These are phyloP conservation scores for Paraleonurus japonicus DNA, from an alignment of 257 asterid species.

Conservation along the genomic window DNA sequence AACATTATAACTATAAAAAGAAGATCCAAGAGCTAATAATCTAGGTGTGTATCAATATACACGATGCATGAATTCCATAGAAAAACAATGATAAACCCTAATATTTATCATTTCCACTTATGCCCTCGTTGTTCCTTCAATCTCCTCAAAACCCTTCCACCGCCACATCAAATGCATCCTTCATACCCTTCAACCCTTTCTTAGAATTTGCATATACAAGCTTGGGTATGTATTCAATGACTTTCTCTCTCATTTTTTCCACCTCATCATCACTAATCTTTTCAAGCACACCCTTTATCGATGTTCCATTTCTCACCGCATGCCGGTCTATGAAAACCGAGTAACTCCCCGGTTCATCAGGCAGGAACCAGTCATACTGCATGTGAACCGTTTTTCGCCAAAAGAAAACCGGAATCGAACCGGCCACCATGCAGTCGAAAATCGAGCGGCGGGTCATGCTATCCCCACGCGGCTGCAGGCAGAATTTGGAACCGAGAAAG, in stretches of 20 bases:
- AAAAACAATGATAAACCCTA: background rate
- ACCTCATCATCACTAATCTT: slow-evolving; percentile 36
- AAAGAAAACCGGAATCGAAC: slow-evolving; percentile 47
- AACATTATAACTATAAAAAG: no score
- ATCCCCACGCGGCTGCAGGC: slow-evolving; percentile 44
- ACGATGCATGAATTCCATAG: background rate
- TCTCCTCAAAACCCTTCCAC: slow-evolving; percentile 34
- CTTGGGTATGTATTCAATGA: slow-evolving; percentile 42
- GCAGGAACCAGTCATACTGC: slow-evolving; percentile 38
- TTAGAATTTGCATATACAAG: slow-evolving; percentile 26
- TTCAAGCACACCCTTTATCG: slow-evolving; percentile 31
- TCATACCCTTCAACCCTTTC: slow-evolving; percentile 15
- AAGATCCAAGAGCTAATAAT: no score
- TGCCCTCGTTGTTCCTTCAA: slow-evolving; percentile 21
- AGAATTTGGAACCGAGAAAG: slow-evolving; percentile 33
- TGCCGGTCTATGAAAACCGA: slow-evolving; percentile 39
- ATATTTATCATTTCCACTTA: background rate
- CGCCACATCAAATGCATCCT: slow-evolving; percentile 45
- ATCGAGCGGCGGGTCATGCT: slow-evolving; percentile 35
- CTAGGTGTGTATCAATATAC: no score
- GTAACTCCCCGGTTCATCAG: slow-evolving; percentile 34
- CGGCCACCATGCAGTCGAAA: slow-evolving; percentile 48
- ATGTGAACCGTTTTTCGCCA: slow-evolving; percentile 32
- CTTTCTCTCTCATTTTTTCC: slow-evolving; percentile 37
- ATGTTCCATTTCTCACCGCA: slow-evolving; percentile 28